These are phyloP conservation scores for Globisporangium canariense DNA, from an alignment of 352 stramenopile genomes.

Conservation along the genomic window DNA sequence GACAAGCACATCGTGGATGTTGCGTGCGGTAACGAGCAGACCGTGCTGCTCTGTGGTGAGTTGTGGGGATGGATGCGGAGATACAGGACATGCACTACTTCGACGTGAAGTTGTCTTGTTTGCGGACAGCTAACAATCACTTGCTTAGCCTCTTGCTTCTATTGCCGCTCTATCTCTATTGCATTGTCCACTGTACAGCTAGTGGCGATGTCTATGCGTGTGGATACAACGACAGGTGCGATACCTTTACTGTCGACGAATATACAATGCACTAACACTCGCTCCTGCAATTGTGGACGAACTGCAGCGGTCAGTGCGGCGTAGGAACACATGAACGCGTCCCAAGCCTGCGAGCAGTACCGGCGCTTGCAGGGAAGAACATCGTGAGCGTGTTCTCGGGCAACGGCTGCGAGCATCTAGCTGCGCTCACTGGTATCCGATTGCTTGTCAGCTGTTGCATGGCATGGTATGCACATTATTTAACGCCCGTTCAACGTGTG, in stretches of 20 bases:
- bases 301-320: slow-evolving; percentile 87
- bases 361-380: slow-evolving; percentile 54
- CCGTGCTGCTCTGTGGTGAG: slow-evolving; percentile 72
- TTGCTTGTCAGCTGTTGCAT: no score
- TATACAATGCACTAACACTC: no score
- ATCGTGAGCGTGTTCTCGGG: slow-evolving; percentile 79
- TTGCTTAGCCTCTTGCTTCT: background rate
- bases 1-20: slow-evolving; percentile 67
- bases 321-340: slow-evolving; percentile 80
- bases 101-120: background rate
- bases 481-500: background rate
- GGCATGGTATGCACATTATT: background rate
- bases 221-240: slow-evolving; percentile 91
- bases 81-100: background rate
- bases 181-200: slow-evolving; percentile 17
- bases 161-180: background rate
- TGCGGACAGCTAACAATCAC: background rate
- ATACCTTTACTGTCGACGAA: no score
- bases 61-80: background rate
- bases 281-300: no score
- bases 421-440: slow-evolving; percentile 64
- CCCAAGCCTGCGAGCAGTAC: slow-evolving; percentile 37
- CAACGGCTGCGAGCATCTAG: slow-evolving; percentile 92
- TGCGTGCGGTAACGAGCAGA: slow-evolving; percentile 91
- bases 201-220: slow-evolving; percentile 84